These are phyloP conservation scores for Ampelocalamus luodianensis DNA, from an alignment of 176 grass and related monocot species.

Conservation along the genomic window DNA sequence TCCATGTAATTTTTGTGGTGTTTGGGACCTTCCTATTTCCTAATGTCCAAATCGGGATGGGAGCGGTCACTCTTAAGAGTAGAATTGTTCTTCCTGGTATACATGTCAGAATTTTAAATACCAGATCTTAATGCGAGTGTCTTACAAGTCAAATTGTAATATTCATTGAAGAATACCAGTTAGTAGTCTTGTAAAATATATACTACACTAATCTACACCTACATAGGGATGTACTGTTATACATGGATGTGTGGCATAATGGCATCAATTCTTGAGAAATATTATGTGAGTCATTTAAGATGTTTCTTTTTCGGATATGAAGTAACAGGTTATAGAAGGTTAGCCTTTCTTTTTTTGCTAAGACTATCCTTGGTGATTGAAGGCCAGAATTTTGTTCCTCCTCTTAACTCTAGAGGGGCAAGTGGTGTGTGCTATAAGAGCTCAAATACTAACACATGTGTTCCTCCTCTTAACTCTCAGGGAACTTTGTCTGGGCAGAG, in stretches of 20 bases:
- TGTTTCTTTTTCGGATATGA: slow-evolving; percentile 1
- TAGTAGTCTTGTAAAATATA: neutral
- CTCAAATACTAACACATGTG: slow-evolving; percentile 1
- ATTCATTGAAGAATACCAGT: neutral
- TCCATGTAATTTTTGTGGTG: neutral
- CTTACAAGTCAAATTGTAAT: neutral
- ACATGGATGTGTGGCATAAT: neutral
- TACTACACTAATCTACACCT: neutral
- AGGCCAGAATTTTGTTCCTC: neutral
- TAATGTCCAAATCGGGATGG: neutral
- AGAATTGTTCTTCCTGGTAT: neutral
- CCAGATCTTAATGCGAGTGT: neutral
- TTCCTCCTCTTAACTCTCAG: no score
- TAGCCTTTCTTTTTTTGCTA: neutral
- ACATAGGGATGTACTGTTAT: neutral
- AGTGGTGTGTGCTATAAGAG: neutral
- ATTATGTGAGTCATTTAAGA: neutral
- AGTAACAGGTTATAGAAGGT: neutral
- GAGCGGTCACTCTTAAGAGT: neutral
- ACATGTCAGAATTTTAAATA: neutral
- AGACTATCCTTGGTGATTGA: slow-evolving; percentile 5
- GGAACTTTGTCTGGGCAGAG: slow-evolving; percentile 95
- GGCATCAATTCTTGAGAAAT: neutral
- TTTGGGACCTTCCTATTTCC: neutral
- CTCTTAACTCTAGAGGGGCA: neutral